phyloP scores from a whole-genome alignment of 495 filamentous ascomycete species.

The Coniosporium apollinis region DNA sequence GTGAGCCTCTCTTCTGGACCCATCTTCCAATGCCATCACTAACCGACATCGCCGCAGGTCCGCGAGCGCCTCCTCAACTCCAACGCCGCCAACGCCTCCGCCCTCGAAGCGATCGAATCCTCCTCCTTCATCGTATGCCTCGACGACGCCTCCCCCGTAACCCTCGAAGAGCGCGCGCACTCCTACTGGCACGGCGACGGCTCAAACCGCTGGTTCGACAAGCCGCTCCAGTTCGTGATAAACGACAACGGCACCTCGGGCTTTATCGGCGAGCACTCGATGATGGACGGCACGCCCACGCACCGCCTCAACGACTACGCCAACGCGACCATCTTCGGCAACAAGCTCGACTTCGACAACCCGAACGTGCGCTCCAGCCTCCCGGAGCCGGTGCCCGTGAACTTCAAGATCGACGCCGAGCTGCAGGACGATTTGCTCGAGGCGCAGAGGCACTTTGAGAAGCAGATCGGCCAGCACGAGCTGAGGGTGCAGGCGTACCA shows the following conservation, averaged over 20 bases:
- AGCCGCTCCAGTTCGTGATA: constrained; percentile 93
- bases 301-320: constrained; percentile 90
- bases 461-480: constrained; percentile 73
- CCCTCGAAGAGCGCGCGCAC: constrained; percentile 85
- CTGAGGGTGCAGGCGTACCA: constrained; percentile 88
- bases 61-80: constrained; percentile 60
- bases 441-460: constrained; percentile 57
- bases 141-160: constrained; percentile 83
- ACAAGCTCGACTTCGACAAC: constrained; percentile 74
- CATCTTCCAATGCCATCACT: constrained; percentile 2
- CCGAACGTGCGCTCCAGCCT: constrained; percentile 63
- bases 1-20: too few species aligned
- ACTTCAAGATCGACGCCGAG: constrained; percentile 58
- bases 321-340: constrained; percentile 75
- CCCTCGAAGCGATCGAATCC: constrained; percentile 71
- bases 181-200: constrained; percentile 99
- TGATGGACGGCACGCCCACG: constrained; percentile 99
- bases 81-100: constrained; percentile 54
- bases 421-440: constrained; percentile 57
- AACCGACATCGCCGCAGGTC: constrained; percentile 17
- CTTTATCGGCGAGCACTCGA: constrained; percentile 97
- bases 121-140: constrained; percentile 86
- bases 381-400: constrained; percentile 59
- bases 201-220: constrained; percentile 93
- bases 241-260: constrained; percentile 97